phyloP scores from a whole-genome alignment of 1,139 yeast species.

The Pichia sp. region DNA sequence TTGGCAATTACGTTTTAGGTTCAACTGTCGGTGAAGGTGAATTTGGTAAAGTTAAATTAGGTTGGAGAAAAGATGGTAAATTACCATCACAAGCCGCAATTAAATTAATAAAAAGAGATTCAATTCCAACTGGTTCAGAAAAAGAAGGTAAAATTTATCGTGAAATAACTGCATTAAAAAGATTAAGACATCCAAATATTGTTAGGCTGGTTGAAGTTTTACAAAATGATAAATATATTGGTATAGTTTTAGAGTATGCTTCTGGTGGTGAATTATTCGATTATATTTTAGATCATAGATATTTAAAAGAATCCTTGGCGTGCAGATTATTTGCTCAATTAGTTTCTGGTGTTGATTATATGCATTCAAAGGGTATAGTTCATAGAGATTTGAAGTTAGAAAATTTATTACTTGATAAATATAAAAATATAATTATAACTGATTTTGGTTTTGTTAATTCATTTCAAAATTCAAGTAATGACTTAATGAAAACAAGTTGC shows the following conservation, averaged over 20 bases:
- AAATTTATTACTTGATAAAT: constrained; percentile 69
- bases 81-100: constrained; percentile 88
- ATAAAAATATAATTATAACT: constrained; percentile 70
- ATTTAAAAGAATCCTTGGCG: constrained; percentile 79
- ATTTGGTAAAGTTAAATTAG: constrained; percentile 95
- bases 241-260: constrained; percentile 93
- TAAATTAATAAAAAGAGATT: constrained; percentile 80
- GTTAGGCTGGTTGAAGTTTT: constrained; percentile 87
- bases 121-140: constrained; percentile 76
- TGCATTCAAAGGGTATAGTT: constrained; percentile 77
- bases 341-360: constrained; percentile 87
- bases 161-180: constrained; percentile 85
- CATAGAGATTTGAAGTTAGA: constrained; percentile 75
- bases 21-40: constrained; percentile 98
- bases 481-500: constrained; percentile 90
- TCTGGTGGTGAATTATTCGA: constrained; percentile 97
- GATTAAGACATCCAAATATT: constrained; percentile 87
- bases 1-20: constrained; percentile 85
- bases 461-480: constrained; percentile 44
- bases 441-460: constrained; percentile 93
- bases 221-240: constrained; percentile 91
- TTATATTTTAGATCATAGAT: constrained; percentile 80
- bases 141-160: constrained; percentile 85
- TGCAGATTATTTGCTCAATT: constrained; percentile 87
- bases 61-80: constrained; percentile 83